Conservation (phyloP, 2,329 filamentous ascomycete species). For the Nigrospora oryzae region DNA sequence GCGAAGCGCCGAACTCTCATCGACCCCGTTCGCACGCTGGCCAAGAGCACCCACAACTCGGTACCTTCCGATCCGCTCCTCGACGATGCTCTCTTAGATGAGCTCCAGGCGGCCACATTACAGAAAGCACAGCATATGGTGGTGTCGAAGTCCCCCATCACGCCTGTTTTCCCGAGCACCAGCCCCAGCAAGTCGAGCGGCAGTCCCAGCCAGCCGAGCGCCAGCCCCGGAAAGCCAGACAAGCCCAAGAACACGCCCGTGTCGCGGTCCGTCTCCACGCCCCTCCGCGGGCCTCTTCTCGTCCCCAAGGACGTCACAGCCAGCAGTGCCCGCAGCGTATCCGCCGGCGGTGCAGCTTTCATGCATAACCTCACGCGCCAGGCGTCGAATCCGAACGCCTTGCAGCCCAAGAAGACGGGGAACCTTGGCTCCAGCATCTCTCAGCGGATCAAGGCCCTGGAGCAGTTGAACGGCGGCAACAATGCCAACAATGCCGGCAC, state of each 20-base stretch:
- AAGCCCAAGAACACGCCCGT: constrained; percentile 4
- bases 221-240: too few relatives aligned
- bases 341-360: constrained; percentile 45
- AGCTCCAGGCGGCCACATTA: constrained; percentile 72
- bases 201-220: not conserved
- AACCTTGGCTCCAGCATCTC: constrained; percentile 88
- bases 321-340: constrained; percentile 42
- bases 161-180: constrained; percentile 45
- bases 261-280: constrained; percentile 41
- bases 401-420: constrained; percentile 59
- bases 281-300: constrained; percentile 34
- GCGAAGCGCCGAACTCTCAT: constrained; percentile 24
- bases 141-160: constrained; percentile 76
- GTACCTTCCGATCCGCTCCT: constrained; percentile 37
- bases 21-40: constrained; percentile 48
- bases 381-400: constrained; percentile 30
- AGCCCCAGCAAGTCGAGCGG: constrained; percentile 12
- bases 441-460: constrained; percentile 85
- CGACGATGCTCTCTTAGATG: constrained; percentile 77
- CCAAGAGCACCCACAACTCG: constrained; percentile 21
- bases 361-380: constrained; percentile 47
- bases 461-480: constrained; percentile 57
- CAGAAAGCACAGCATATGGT: constrained; percentile 75
- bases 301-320: constrained; percentile 37
- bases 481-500: constrained; percentile 1